Base-by-base conservation (phyloP, 176 grass and related monocot genomes). In the Triticum aestivum region DNA sequence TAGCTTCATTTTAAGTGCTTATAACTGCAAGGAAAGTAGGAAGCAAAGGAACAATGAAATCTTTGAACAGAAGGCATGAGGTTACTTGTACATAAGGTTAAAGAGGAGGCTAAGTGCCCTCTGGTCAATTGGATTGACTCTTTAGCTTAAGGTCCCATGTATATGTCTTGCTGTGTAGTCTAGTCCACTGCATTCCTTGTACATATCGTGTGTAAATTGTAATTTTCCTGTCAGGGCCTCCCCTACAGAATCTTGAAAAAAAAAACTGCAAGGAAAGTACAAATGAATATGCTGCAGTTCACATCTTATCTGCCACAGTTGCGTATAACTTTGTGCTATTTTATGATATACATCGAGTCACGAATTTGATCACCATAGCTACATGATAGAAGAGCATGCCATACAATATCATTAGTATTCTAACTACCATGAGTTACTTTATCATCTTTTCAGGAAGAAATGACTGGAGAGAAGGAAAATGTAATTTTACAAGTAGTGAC, bases 381-480 rank as follows among this genome's bases (percentile, higher is more conserved):
- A 18, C 61, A 56, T 68, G 72, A 24, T 67, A 45, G 29, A 78
- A 79, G 12, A 70, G 6, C 75, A 86, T 79, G 47, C 24, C 17
- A 47, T 78, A 56, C 9, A 54, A 8, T 75, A 11, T 18, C 11
- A 73, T 75, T 73, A 7, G n/a, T 75, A 77, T 77, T 65, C 69
- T 27, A 75, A 30, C 47, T 83, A 27, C 3, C 20, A 11, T 68
- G 34, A 68, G 42, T 32, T 51, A 29, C 15, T 75, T 61, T 52
- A 49, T 78, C 39, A 49, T 3, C 61, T 88, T 77, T 83, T 77
- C 88, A 92, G 90, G 86, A 67, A 87, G 75, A 69, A 86, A 87
- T 42, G 88, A 89, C 39, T 49, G 84, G 88, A 89, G 85, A 87
- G 86, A 87, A 58, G 69, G 24, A 76, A 85, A 92, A 38, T 18